Evolutionary conservation across 495 filamentous ascomycete genomes (phyloP), one percentile per base, ranked within the genome.

Genomic region (Filosporella fistucella): DNA sequence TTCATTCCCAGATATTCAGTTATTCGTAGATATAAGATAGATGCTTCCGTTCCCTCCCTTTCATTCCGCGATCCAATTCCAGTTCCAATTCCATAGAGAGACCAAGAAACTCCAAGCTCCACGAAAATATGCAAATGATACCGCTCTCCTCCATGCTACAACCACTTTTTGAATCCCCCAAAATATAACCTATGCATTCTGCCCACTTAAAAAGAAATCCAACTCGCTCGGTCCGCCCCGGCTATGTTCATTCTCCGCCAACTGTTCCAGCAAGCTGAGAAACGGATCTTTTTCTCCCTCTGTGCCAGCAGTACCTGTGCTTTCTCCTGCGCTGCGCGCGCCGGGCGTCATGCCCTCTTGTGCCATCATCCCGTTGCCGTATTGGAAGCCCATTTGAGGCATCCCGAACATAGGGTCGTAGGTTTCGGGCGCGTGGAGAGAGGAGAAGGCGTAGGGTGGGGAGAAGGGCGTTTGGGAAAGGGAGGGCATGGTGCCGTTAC

Each of bases 251-350:
- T 87, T 88, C 63, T 89, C 85, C 0, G 86, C 85, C 46, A 91
- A 64, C 66, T 89, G 86, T 59, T 91, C 86, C 28, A 91, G 68
- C 37, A 91, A 59, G 49, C 80, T 86, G 22, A 91, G 57, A 55
- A 91, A 91, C 2, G 87, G 87, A 58, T 91, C 87, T 45, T 85
- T 88, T 47, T 89, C 86, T 29, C 52, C 53, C 70, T 69, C 11
- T 49, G 63, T 55, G 1, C 46, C 46, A 1, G 24, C 58, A 39
- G 67, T 62, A 11, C 49, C 65, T 9, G 64, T 58, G 45, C 70
- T 69, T 2, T 62, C 64, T 10, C 64, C 62, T 20, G 66, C 62
- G 48, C 66, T 74, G 18, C 61, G 64, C 3, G 46, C 58, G 2
- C 57, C 65, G 0, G 73, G 68, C 29, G 65, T 74, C 33, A 66